These are phyloP conservation scores for Borealophlyctis nickersoniae DNA, from an alignment of 192 early-diverging fungal species.

Conservation along the genomic window DNA sequence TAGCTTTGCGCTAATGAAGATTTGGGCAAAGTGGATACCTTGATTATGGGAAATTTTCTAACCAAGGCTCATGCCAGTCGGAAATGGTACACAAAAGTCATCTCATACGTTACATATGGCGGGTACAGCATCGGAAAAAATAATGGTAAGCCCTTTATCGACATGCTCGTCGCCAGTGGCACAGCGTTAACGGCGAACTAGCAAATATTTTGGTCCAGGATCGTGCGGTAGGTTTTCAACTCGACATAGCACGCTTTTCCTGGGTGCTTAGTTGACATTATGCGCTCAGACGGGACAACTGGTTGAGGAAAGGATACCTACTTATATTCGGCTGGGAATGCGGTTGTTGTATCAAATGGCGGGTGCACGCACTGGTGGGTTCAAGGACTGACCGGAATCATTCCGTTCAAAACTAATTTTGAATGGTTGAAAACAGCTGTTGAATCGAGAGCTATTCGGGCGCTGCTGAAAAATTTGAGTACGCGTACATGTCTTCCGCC, in stretches of 20 bases:
- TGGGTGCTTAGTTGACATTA: neutral
- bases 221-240: constrained; percentile 28
- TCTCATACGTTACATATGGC: constrained; percentile 64
- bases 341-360: constrained; percentile 65
- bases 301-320: constrained; percentile 73
- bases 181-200: too few species aligned
- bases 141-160: constrained; percentile 29
- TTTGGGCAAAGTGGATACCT: constrained; percentile 62
- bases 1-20: constrained; percentile 64
- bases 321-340: constrained; percentile 75
- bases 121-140: constrained; percentile 56
- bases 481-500: constrained; percentile 14
- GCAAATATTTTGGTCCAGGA: constrained; percentile 79
- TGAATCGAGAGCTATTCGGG: constrained; percentile 34
- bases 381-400: too few species aligned
- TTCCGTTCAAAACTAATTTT: too few species aligned
- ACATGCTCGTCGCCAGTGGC: neutral
- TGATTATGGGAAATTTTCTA: constrained; percentile 73
- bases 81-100: constrained; percentile 66
- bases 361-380: neutral
- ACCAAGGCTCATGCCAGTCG: constrained; percentile 71
- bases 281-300: constrained; percentile 53
- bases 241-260: neutral
- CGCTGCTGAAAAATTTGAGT: constrained; percentile 35
- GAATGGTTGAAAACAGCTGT: constrained; percentile 29